phyloP scores from a whole-genome alignment of 495 filamentous ascomycete genomes.

The Diplogelasinospora grovesii region DNA sequence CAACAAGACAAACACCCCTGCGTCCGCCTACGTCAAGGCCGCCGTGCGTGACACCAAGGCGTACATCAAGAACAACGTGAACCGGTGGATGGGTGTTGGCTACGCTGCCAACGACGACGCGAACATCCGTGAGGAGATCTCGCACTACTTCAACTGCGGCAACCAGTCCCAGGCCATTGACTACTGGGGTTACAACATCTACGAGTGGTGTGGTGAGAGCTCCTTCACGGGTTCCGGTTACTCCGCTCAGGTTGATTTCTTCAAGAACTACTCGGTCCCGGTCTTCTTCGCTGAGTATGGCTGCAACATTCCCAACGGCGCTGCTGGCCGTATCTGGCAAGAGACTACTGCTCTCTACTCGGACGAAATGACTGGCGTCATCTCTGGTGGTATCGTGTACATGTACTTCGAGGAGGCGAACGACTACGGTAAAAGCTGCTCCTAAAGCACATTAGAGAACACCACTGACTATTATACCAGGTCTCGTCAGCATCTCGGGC shows the following conservation, averaged over 20 bases:
- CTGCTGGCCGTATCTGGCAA: constrained; percentile 68
- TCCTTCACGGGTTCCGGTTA: constrained; percentile 69
- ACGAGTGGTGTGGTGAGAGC: constrained; percentile 91
- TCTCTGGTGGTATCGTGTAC: constrained; percentile 93
- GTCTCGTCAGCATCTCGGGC: constrained; percentile 60
- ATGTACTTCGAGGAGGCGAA: constrained; percentile 95
- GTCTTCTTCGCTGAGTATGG: constrained; percentile 98
- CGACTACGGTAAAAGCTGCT: constrained; percentile 70
- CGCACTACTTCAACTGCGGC: constrained; percentile 90
- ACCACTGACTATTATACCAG: constrained; percentile 19
- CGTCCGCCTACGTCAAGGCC: constrained; percentile 91
- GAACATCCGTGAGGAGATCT: constrained; percentile 68
- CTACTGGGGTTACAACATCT: constrained; percentile 99
- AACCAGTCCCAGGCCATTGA: constrained; percentile 60
- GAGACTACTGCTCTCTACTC: constrained; percentile 84
- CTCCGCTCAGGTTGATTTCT: constrained; percentile 71
- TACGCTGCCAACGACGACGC: constrained; percentile 92
- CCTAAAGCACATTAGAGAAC: no score
- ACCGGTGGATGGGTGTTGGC: constrained; percentile 79
- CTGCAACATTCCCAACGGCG: constrained; percentile 61
- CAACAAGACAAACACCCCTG: constrained; percentile 68
- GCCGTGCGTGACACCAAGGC: constrained; percentile 91
- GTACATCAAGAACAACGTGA: constrained; percentile 74
- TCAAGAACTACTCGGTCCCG: constrained; percentile 79
- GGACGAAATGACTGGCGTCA: constrained; percentile 70